Conservation (phyloP, 108 stramenopile genomes). For the Nitzschia sp. region DNA sequence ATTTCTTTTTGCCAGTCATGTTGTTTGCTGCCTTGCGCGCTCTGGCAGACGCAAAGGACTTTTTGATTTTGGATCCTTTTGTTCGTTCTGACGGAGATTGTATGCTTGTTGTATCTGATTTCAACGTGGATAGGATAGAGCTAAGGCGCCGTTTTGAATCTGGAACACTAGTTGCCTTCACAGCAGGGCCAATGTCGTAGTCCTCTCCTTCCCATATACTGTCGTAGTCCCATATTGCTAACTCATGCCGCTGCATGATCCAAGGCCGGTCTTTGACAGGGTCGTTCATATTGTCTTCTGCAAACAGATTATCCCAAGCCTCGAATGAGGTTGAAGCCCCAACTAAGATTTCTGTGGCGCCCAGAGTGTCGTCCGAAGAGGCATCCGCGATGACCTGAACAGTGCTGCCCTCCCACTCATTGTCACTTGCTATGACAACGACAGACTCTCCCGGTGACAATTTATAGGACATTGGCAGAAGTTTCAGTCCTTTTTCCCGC, state of each 20-base stretch:
- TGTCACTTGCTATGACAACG: conserved; percentile 52
- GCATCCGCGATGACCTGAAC: conserved; percentile 52
- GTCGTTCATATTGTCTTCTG: conserved; percentile 6
- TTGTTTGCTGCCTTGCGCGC: conserved; percentile 57
- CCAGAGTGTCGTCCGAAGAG: conserved; percentile 12
- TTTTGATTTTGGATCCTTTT: conserved; percentile 12
- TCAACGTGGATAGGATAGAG: conserved; percentile 42
- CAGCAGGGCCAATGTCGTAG: conserved; percentile 1
- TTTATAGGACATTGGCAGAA: conserved; percentile 39
- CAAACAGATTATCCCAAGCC: conserved; percentile 14
- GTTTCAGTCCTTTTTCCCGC: conserved; percentile 56
- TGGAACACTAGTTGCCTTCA: conserved; percentile 21
- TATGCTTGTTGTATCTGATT: conserved; percentile 9
- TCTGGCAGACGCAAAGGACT: conserved; percentile 45
- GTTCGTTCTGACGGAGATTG: neutral
- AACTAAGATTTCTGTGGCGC: conserved; percentile 38
- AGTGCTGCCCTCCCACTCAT: conserved; percentile 60
- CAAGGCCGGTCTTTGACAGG: conserved; percentile 27
- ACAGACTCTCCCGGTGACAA: conserved; percentile 62
- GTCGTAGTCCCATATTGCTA: conserved; percentile 75
- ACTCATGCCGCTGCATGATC: conserved; percentile 46
- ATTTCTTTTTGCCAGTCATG: conserved; percentile 30
- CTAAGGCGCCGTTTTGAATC: conserved; percentile 42
- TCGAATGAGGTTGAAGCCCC: conserved; percentile 17
- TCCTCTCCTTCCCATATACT: conserved; percentile 32